Evolutionary conservation across 2,329 filamentous ascomycete genomes (phyloP).

Genomic region (Botrytis elliptica): DNA sequence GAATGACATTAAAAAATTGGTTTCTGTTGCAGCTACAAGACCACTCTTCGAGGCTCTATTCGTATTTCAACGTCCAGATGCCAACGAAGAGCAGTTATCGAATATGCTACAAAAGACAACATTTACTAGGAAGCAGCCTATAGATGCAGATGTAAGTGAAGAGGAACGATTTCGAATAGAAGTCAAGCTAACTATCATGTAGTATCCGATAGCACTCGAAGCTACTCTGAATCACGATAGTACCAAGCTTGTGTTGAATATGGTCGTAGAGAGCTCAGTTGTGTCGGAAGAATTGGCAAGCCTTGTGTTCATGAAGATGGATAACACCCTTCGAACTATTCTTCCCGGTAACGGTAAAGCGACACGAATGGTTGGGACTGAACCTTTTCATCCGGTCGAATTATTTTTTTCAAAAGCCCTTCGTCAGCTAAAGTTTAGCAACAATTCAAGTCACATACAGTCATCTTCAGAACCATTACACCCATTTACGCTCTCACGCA

Average conservation of each 20-base stretch:
- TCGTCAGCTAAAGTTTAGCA: not conserved
- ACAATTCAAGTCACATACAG: too few species aligned
- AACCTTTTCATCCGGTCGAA: not conserved
- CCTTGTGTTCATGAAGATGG: conserved; percentile 46
- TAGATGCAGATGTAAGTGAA: conserved; percentile 42
- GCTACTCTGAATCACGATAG: conserved; percentile 53
- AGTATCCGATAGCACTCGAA: conserved; percentile 70
- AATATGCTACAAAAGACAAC: conserved; percentile 54
- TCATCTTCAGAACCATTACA: not conserved
- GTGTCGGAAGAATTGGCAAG: conserved; percentile 40
- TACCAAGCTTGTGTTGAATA: conserved; percentile 51
- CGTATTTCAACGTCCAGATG: conserved; percentile 65
- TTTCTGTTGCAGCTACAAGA: conserved; percentile 49
- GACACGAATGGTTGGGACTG: not conserved
- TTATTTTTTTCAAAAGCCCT: accelerated
- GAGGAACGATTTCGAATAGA: conserved; percentile 3
- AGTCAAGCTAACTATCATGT: conserved; percentile 24
- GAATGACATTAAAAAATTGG: conserved; percentile 79
- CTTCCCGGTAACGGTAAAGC: not conserved
- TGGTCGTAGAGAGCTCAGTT: conserved; percentile 56
- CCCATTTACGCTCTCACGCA: conserved; percentile 45
- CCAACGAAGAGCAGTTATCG: conserved; percentile 32
- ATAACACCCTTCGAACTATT: conserved; percentile 31
- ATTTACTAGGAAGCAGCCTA: conserved; percentile 47
- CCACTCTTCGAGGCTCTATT: conserved; percentile 79